Evolutionary conservation across 176 grass and related monocot species (phyloP).

Genomic region (Urochloa ruziziensis): DNA sequence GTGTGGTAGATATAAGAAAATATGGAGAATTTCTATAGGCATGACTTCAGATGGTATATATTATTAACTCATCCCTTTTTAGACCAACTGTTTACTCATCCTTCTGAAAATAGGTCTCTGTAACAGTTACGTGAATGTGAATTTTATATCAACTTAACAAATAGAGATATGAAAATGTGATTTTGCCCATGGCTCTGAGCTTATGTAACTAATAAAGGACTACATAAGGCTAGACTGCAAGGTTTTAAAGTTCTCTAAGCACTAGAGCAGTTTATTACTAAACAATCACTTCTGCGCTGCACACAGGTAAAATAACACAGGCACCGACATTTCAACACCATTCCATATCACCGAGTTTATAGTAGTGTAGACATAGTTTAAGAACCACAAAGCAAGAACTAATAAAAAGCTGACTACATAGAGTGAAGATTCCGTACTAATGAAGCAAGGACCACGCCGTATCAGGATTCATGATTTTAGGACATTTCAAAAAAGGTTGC

Average conservation of each 20-base stretch:
- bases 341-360: not conserved
- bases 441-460: not conserved
- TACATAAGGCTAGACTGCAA: not conserved
- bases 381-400: not conserved
- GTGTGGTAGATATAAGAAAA: not conserved
- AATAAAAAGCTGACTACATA: constrained; percentile 1
- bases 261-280: not conserved
- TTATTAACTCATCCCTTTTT: not conserved
- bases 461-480: constrained; percentile 23
- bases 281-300: not conserved
- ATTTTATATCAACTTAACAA: constrained; percentile 3
- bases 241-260: not conserved
- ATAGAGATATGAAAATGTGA: constrained; percentile 13
- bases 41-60: not conserved
- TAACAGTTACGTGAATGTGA: not conserved
- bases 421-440: not conserved
- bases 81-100: not conserved
- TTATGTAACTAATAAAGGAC: not conserved
- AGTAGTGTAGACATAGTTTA: not conserved
- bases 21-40: not conserved
- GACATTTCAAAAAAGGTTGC: not conserved
- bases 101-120: not conserved
- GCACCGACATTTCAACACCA: not conserved
- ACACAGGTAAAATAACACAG: not conserved
- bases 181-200: not conserved